Evolutionary conservation across 495 filamentous ascomycete genomes (phyloP).

Genomic region (Margaritispora aquatica): DNA sequence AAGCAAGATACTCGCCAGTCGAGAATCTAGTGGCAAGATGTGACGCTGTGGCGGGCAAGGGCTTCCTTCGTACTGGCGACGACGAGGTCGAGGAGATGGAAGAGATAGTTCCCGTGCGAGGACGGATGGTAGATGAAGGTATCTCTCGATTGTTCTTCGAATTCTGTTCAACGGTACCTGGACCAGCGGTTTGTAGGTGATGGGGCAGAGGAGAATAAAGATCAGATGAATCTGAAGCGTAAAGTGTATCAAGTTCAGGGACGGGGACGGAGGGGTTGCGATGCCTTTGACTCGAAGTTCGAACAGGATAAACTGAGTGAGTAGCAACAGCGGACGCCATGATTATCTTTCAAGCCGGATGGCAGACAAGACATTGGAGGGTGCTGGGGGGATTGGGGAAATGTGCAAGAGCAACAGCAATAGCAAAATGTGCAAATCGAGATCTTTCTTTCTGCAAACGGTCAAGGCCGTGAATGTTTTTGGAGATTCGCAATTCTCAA

Average conservation of each 20-base stretch:
- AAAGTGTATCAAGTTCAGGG: slow-evolving; percentile 16
- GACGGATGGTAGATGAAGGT: slow-evolving; percentile 11
- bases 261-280: slow-evolving; percentile 10
- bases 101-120: slow-evolving; percentile 10
- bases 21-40: slow-evolving; percentile 43
- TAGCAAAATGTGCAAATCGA: slow-evolving; percentile 18
- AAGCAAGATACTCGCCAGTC: slow-evolving; percentile 35
- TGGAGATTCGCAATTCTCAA: no score
- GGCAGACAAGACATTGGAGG: slow-evolving; percentile 21
- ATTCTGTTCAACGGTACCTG: neutral
- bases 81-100: slow-evolving; percentile 20
- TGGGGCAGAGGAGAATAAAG: slow-evolving; percentile 1
- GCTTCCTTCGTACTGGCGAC: slow-evolving; percentile 42
- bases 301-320: neutral
- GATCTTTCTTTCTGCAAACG: no score
- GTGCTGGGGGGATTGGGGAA: neutral
- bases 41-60: slow-evolving; percentile 45
- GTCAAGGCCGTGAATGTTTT: neutral
- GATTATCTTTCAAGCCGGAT: slow-evolving; percentile 8
- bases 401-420: neutral
- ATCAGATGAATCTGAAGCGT: slow-evolving; percentile 21
- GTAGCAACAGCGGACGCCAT: slow-evolving; percentile 17
- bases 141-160: neutral
- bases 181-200: slow-evolving; percentile 4
- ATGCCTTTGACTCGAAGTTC: slow-evolving; percentile 1